Conservation (phyloP, 1,284 basidiomycete genomes). For the Ustanciosporium gigantosporum region DNA sequence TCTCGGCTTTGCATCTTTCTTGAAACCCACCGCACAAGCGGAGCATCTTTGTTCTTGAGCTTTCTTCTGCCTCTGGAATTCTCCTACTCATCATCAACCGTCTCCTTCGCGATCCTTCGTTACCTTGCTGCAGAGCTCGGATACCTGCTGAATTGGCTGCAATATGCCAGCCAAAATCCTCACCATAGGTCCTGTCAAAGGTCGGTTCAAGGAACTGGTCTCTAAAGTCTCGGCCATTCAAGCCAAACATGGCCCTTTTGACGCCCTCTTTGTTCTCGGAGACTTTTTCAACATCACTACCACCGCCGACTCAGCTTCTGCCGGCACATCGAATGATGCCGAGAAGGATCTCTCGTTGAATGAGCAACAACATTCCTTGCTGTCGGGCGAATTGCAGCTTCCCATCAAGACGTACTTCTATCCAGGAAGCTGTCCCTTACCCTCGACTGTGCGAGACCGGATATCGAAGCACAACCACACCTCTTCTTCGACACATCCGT, state of each 20-base stretch:
- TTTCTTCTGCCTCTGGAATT: too few species aligned
- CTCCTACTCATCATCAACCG: too few species aligned
- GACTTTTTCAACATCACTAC: too few species aligned
- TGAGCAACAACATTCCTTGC: conserved; percentile 68
- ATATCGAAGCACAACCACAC: too few species aligned
- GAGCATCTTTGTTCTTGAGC: too few species aligned
- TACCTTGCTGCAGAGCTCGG: too few species aligned
- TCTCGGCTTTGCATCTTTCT: too few species aligned
- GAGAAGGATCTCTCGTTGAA: neutral
- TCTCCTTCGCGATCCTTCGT: neutral
- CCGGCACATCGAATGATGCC: neutral
- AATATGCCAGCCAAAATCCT: conserved; percentile 66
- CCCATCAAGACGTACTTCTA: conserved; percentile 91
- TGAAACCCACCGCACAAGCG: too few species aligned
- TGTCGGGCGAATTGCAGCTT: conserved; percentile 72
- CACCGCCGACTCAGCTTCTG: too few species aligned
- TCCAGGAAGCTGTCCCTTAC: conserved; percentile 67
- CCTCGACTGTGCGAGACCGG: neutral
- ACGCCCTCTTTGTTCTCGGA: conserved; percentile 80
- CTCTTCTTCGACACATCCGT: neutral
- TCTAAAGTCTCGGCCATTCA: conserved; percentile 83
- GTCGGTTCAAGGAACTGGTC: conserved; percentile 74
- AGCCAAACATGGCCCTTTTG: conserved; percentile 91
- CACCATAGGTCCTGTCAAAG: conserved; percentile 81
- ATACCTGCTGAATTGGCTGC: too few species aligned